phyloP scores from a whole-genome alignment of 2,329 filamentous ascomycete genomes.

The Fusarium sp. region DNA sequence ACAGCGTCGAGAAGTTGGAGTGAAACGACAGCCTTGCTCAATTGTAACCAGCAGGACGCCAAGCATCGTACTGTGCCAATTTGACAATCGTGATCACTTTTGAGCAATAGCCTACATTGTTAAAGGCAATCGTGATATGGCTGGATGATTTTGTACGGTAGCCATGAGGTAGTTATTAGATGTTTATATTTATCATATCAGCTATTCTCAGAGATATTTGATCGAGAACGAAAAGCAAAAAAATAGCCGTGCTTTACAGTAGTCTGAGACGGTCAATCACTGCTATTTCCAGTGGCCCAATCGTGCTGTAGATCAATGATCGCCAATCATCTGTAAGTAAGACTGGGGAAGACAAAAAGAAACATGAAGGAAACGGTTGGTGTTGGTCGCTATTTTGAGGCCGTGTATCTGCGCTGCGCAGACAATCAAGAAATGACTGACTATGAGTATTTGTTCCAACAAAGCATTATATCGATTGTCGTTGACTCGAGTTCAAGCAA shows the following conservation, averaged over 20 bases:
- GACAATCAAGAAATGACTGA: conserved; percentile 33
- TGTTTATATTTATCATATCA: not conserved
- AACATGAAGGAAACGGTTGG: not conserved
- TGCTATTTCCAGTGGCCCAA: conserved; percentile 13
- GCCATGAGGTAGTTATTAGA: not conserved
- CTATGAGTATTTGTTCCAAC: conserved; percentile 2
- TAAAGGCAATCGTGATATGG: not conserved
- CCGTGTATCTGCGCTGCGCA: conserved; percentile 8
- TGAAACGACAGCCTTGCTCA: conserved; percentile 14
- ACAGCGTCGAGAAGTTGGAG: not conserved
- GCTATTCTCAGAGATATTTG: not conserved
- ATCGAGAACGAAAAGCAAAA: conserved; percentile 10
- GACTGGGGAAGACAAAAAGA: not conserved
- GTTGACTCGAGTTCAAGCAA: not conserved
- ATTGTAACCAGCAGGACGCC: not conserved
- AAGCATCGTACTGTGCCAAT: not conserved
- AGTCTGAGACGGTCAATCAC: conserved; percentile 2
- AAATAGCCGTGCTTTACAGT: not conserved
- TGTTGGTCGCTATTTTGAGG: conserved; percentile 11
- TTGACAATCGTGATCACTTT: not conserved
- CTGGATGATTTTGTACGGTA: not conserved
- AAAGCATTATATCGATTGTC: not conserved
- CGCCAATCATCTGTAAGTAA: conserved; percentile 10
- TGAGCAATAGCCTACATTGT: not conserved
- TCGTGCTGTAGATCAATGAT: conserved; percentile 34